Percentiles rank a stretch among this genome's conserved stretches.
phyloP scores from a whole-genome alignment of 2,329 filamentous ascomycete species.

The Nigrospora osmanthi region DNA sequence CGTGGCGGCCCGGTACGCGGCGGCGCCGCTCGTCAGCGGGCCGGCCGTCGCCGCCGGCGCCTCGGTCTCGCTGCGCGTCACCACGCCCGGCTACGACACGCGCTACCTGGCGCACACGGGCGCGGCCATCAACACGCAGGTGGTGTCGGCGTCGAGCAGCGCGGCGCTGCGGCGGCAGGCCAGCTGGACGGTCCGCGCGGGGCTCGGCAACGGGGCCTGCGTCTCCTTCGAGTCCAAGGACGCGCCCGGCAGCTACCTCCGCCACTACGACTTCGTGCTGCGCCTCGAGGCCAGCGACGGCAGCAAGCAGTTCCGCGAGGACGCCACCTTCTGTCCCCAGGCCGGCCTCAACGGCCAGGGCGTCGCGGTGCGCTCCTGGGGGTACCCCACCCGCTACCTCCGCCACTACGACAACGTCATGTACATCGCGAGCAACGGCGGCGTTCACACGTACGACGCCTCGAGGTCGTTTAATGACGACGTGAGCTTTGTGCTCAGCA shows the following conservation, averaged over 20 bases:
- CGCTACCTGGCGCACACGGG: slow-evolving; percentile 48
- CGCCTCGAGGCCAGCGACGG: slow-evolving; percentile 41
- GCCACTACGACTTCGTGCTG: slow-evolving; percentile 47
- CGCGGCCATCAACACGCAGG: slow-evolving; percentile 43
- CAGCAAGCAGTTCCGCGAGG: slow-evolving; percentile 48
- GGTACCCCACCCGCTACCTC: slow-evolving; percentile 50
- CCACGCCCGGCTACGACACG: slow-evolving; percentile 43
- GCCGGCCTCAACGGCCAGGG: slow-evolving; percentile 41
- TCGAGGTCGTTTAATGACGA: slow-evolving; percentile 42
- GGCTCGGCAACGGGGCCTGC: slow-evolving; percentile 49
- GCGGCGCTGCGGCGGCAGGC: slow-evolving; percentile 41
- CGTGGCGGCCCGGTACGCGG: slow-evolving; percentile 49
- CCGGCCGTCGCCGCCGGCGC: slow-evolving; percentile 36
- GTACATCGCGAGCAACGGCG: slow-evolving; percentile 15
- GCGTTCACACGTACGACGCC: slow-evolving; percentile 39
- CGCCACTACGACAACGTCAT: slow-evolving; percentile 42
- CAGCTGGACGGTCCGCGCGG: slow-evolving; percentile 45
- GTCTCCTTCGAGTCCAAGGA: slow-evolving; percentile 54
- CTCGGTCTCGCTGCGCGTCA: slow-evolving; percentile 45
- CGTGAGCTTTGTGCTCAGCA: slow-evolving; percentile 39
- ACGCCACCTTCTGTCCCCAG: slow-evolving; percentile 55
- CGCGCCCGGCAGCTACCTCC: slow-evolving; percentile 48
- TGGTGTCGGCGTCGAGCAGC: slow-evolving; percentile 41
- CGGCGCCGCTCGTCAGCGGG: slow-evolving; percentile 37
- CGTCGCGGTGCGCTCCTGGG: slow-evolving; percentile 48